Evolutionary conservation across 1,139 yeast species (phyloP).

Genomic region (Yamadazyma membranifaciens): DNA sequence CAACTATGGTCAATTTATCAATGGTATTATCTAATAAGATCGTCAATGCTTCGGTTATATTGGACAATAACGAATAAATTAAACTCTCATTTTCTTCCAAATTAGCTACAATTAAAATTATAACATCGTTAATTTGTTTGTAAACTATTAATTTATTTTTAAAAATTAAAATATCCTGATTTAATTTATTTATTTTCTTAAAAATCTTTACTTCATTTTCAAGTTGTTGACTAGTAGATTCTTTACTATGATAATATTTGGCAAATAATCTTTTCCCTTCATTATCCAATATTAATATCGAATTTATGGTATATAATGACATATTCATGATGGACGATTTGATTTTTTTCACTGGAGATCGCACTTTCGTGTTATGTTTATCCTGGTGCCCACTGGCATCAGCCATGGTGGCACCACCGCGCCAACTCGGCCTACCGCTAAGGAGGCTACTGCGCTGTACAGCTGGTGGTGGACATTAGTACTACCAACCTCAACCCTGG

Average conservation of each 20-base stretch:
- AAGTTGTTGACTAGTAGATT: constrained; percentile 54
- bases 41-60: constrained; percentile 78
- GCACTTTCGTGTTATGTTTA: not conserved
- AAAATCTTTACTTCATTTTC: constrained; percentile 75
- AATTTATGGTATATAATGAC: constrained; percentile 76
- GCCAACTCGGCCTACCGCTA: too few species aligned
- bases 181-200: constrained; percentile 72
- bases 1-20: constrained; percentile 77
- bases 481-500: too few species aligned
- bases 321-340: constrained; percentile 33
- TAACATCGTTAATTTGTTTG: constrained; percentile 77
- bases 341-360: not conserved
- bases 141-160: constrained; percentile 79
- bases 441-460: too few species aligned
- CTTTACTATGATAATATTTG: constrained; percentile 72
- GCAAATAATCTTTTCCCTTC: constrained; percentile 81
- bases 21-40: constrained; percentile 71
- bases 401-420: too few species aligned
- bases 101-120: constrained; percentile 69
- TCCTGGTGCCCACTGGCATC: too few species aligned
- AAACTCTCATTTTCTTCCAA: constrained; percentile 84
- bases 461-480: too few species aligned
- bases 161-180: constrained; percentile 76
- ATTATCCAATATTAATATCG: constrained; percentile 75
- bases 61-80: constrained; percentile 73